A percentile compares a stretch with the other conserved stretches of the same genome.
These are phyloP conservation scores for Plenodomus tracheiphilus DNA, from an alignment of 2,329 filamentous ascomycete genomes.

Conservation along the genomic window DNA sequence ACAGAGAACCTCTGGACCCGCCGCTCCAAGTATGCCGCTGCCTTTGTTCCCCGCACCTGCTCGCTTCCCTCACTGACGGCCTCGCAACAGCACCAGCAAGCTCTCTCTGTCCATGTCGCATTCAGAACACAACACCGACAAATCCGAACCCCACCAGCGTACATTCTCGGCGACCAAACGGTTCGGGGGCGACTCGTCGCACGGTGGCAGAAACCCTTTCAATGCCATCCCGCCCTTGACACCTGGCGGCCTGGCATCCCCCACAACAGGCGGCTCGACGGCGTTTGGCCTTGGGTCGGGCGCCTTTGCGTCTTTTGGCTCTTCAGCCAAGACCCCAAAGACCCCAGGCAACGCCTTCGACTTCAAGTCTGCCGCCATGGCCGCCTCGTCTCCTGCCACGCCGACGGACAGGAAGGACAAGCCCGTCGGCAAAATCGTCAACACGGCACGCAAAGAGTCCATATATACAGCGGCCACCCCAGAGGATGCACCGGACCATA, in stretches of 20 bases:
- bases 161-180: slow-evolving; percentile 70
- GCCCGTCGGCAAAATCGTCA: slow-evolving; percentile 35
- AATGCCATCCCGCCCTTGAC: slow-evolving; percentile 72
- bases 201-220: slow-evolving; percentile 79
- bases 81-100: slow-evolving; percentile 71
- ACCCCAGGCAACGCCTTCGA: slow-evolving; percentile 81
- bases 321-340: slow-evolving; percentile 82
- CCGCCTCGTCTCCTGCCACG: slow-evolving; percentile 55
- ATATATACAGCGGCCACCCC: slow-evolving; percentile 26
- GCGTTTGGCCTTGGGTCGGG: slow-evolving; percentile 94
- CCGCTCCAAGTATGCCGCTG: slow-evolving; percentile 72
- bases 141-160: slow-evolving; percentile 61
- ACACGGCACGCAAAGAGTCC: slow-evolving; percentile 42
- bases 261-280: slow-evolving; percentile 76
- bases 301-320: slow-evolving; percentile 93
- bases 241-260: slow-evolving; percentile 68
- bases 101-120: slow-evolving; percentile 82
- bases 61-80: slow-evolving; percentile 30
- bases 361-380: slow-evolving; percentile 61
- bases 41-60: slow-evolving; percentile 19
- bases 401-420: slow-evolving; percentile 62
- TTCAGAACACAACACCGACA: slow-evolving; percentile 55
- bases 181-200: slow-evolving; percentile 74
- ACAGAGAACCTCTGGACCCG: slow-evolving; percentile 69
- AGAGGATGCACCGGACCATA: slow-evolving; percentile 45